Evolutionary conservation across 2,329 filamentous ascomycete species (phyloP), one percentile per base, ranked within the genome.

Genomic region (Colletotrichum sp.): DNA sequence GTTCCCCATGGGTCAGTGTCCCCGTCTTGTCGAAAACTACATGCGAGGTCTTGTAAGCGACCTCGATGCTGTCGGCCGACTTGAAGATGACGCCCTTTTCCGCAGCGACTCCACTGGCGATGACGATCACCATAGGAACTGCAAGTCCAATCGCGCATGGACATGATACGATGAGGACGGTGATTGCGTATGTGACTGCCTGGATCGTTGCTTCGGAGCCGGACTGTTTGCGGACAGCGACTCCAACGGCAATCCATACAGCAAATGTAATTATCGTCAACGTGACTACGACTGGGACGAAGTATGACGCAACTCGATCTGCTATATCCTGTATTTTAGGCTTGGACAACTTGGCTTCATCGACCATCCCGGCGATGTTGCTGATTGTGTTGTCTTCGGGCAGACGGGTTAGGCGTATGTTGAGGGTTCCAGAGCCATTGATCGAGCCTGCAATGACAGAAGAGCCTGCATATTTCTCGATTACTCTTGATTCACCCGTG

Each of bases 21-120:
- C 95, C 94, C 0, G 95, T 96, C 84, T 96, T 96, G 86, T 96
- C 94, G 78, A 96, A 94, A 0, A 96, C 89, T 3, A 96, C 90
- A 79, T 96, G 91, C 0, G 91, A 89, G 0, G 90, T 85, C 75
- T 90, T 92, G 70, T 89, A 85, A 0, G 91, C 92, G 1, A 89
- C 83, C 81, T 96, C 94, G 24, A 95, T 91, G 3, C 88, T 89
- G 57, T 91, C 87, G 0, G 92, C 90, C 2, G 91, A 89, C 80
- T 95, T 94, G 84, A 96, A 92, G 28, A 96, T 89, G 18, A 96
- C 86, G 0, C 94, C 94, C 12, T 85, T 83, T 63, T 88, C 84
- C 0, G 94, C 94, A 0, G 91, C 93, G 1, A 94, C 88, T 1
- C 94, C 93, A 18, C 91, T 91, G 1, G 92, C 91, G 60, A 96